phyloP scores from a whole-genome alignment of 2,329 filamentous ascomycete species.

The Pyrenophora teres region DNA sequence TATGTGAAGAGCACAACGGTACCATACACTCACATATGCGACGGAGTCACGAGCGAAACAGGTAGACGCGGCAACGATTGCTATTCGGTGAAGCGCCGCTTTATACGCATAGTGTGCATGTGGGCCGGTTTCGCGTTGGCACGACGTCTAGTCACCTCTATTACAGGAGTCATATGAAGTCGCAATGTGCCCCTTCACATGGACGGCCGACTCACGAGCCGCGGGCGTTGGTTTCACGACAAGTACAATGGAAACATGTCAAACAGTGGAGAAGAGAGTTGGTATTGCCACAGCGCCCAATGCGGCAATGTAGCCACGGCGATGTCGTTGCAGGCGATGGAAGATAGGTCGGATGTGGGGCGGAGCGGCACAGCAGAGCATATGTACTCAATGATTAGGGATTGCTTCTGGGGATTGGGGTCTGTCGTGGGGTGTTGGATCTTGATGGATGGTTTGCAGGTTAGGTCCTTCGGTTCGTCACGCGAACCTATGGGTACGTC shows the following conservation, averaged over 20 bases:
- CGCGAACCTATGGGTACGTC: too few species aligned
- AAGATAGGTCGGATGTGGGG: too few species aligned
- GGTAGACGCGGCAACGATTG: background rate
- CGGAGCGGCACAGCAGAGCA: too few species aligned
- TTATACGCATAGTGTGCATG: background rate
- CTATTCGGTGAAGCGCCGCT: constrained; percentile 1
- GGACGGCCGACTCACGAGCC: background rate
- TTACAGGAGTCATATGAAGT: background rate
- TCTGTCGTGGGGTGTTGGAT: too few species aligned
- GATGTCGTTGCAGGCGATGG: background rate
- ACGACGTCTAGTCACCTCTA: constrained; percentile 8
- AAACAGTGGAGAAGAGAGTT: background rate
- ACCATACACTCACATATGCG: background rate
- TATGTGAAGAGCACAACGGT: constrained; percentile 2
- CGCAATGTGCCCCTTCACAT: background rate
- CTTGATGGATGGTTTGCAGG: too few species aligned
- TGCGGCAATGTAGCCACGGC: background rate
- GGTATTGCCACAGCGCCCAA: background rate
- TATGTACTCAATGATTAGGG: too few species aligned
- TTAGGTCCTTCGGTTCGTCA: too few species aligned
- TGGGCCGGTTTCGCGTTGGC: background rate
- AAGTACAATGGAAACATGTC: background rate
- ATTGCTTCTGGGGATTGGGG: too few species aligned
- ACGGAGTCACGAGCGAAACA: background rate
- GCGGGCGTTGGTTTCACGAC: background rate